Conservation (phyloP, 225 moss, liverwort and hornwort species). For the Pseudoscleropodium purum region DNA sequence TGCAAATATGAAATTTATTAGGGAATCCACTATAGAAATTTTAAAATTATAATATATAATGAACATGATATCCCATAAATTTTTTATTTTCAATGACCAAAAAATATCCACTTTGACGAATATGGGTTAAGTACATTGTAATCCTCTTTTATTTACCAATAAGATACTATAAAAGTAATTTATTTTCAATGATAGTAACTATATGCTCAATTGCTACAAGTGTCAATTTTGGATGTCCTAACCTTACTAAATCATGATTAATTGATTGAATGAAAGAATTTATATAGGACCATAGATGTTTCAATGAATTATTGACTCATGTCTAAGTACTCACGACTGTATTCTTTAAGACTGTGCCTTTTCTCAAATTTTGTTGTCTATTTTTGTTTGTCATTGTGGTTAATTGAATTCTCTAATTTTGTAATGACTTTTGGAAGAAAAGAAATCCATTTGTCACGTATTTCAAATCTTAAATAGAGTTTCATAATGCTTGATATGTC, state of each 20-base stretch:
- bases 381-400: neutral
- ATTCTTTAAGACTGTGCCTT: neutral
- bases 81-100: no score
- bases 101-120: no score
- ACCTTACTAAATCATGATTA: neutral
- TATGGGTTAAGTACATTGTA: neutral
- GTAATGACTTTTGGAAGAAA: neutral
- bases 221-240: neutral
- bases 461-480: neutral
- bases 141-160: neutral
- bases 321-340: rapidly evolving
- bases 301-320: neutral
- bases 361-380: neutral
- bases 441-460: neutral
- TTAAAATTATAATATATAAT: no score
- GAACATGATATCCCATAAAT: no score
- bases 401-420: neutral
- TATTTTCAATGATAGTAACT: neutral
- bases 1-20: no score
- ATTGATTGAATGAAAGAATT: neutral
- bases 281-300: neutral
- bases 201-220: no score
- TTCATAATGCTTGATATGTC: rapidly evolving
- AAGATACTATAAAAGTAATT: neutral
- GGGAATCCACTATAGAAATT: no score